These are phyloP conservation scores for Termitomyces sp. DNA, from an alignment of 768 basidiomycete species.

Conservation along the genomic window DNA sequence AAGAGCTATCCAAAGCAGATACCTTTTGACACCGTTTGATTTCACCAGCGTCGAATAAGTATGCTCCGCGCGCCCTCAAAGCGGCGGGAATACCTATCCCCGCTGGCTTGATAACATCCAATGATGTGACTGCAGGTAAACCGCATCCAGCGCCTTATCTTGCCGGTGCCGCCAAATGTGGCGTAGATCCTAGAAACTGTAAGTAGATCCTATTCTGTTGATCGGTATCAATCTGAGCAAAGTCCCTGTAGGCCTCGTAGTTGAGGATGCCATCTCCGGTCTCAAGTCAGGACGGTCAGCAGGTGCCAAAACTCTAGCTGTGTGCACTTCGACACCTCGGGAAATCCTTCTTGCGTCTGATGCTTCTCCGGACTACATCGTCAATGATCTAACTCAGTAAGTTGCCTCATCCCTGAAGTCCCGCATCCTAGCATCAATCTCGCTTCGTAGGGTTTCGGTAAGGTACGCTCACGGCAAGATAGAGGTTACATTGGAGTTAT, in stretches of 20 bases:
- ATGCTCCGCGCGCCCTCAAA: conserved; percentile 61
- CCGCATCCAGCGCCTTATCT: conserved; percentile 89
- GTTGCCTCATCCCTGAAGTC: conserved; percentile 13
- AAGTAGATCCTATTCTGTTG: conserved; percentile 13
- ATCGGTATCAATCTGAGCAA: background rate
- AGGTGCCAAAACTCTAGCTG: conserved; percentile 71
- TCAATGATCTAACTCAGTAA: conserved; percentile 63
- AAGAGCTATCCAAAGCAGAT: background rate
- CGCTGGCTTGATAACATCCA: conserved; percentile 64
- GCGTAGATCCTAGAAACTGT: conserved; percentile 56
- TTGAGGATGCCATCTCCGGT: conserved; percentile 89
- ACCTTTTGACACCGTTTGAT: background rate
- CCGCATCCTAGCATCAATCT: background rate
- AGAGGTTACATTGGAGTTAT: conserved; percentile 39
- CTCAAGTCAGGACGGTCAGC: conserved; percentile 70
- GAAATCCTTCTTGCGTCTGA: conserved; percentile 45
- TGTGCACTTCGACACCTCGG: conserved; percentile 74
- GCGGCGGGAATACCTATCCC: conserved; percentile 59
- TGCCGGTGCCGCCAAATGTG: conserved; percentile 60
- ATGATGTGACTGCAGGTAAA: conserved; percentile 70
- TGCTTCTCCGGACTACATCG: conserved; percentile 60
- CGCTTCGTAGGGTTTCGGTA: conserved; percentile 35
- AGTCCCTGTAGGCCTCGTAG: conserved; percentile 58
- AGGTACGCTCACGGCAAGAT: conserved; percentile 39
- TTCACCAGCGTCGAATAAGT: conserved; percentile 62